Evolutionary conservation across 768 basidiomycete genomes (phyloP).

Genomic region (Suillus clintonianus): DNA sequence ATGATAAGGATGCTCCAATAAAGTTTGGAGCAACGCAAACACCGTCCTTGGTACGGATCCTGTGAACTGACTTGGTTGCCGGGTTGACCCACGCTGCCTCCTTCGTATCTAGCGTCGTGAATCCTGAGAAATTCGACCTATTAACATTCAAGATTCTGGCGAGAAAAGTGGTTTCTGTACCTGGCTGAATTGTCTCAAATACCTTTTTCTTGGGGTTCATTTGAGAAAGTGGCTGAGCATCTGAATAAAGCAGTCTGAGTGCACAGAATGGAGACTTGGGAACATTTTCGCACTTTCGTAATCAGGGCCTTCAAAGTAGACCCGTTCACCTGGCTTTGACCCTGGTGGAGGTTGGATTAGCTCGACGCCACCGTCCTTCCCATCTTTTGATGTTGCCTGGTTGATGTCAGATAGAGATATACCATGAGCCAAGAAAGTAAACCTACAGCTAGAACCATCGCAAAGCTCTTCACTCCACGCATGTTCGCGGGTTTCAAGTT

Average conservation of each 20-base stretch:
- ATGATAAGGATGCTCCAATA: slow-evolving; percentile 92
- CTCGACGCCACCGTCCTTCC: slow-evolving; percentile 89
- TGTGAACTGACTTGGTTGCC: slow-evolving; percentile 73
- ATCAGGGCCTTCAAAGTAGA: slow-evolving; percentile 92
- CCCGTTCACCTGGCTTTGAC: slow-evolving; percentile 86
- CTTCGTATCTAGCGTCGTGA: slow-evolving; percentile 82
- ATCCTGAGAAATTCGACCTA: slow-evolving; percentile 46
- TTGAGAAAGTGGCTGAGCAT: slow-evolving; percentile 70
- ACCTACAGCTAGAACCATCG: slow-evolving; percentile 90
- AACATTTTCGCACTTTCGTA: slow-evolving; percentile 63
- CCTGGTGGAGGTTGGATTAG: slow-evolving; percentile 85
- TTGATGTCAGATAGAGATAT: slow-evolving; percentile 2
- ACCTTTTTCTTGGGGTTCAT: slow-evolving; percentile 99
- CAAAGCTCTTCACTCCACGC: slow-evolving; percentile 97
- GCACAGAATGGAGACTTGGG: background rate
- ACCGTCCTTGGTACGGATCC: slow-evolving; percentile 84
- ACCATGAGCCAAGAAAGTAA: background rate
- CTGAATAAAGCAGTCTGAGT: slow-evolving; percentile 33
- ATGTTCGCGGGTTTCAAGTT: slow-evolving; percentile 96
- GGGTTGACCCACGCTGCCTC: slow-evolving; percentile 96
- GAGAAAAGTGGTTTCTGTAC: slow-evolving; percentile 36
- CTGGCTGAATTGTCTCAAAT: slow-evolving; percentile 95
- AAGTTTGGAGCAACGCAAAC: slow-evolving; percentile 79
- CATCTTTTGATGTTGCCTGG: slow-evolving; percentile 88
- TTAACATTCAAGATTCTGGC: slow-evolving; percentile 5